phyloP scores from a whole-genome alignment of 2,329 filamentous ascomycete genomes.

The Rachicladosporium sp. region DNA sequence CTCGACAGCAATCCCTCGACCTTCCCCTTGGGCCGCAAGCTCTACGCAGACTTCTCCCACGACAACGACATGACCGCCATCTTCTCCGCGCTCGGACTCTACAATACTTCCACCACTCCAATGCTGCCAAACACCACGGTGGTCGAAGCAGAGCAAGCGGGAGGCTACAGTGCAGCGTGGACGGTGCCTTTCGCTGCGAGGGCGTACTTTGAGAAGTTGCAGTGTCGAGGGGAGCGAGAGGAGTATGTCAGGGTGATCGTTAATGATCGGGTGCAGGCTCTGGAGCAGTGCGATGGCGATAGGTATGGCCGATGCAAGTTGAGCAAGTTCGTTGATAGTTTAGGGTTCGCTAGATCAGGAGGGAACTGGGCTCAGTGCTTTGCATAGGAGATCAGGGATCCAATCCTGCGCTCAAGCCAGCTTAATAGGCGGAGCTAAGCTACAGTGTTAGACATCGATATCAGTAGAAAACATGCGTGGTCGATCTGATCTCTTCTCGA shows the following conservation, averaged over 20 bases:
- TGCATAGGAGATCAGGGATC: conserved; percentile 2
- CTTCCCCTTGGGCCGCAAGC: conserved; percentile 54
- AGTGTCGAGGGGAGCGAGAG: conserved; percentile 46
- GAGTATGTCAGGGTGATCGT: conserved; percentile 69
- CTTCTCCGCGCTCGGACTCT: conserved; percentile 66
- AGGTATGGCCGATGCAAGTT: conserved; percentile 57
- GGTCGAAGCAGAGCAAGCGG: conserved; percentile 39
- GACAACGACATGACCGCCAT: conserved; percentile 77
- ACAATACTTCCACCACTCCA: conserved; percentile 51
- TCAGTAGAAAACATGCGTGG: too few relatives aligned
- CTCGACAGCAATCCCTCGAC: conserved; percentile 54
- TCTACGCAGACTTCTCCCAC: conserved; percentile 88
- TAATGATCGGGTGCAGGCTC: conserved; percentile 68
- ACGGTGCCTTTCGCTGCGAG: conserved; percentile 70
- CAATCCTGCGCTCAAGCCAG: background rate
- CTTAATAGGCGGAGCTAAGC: background rate
- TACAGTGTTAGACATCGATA: too few relatives aligned
- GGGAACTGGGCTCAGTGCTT: conserved; percentile 61
- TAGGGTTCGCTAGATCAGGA: conserved; percentile 59
- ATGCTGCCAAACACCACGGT: conserved; percentile 35
- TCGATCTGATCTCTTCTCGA: too few relatives aligned
- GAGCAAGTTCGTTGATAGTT: conserved; percentile 57
- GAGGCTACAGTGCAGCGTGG: conserved; percentile 66
- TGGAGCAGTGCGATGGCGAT: conserved; percentile 61
- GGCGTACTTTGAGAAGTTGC: conserved; percentile 80